Evolutionary conservation across 2,329 filamentous ascomycete species (phyloP).

Genomic region (Trichoderma guizhouense): DNA sequence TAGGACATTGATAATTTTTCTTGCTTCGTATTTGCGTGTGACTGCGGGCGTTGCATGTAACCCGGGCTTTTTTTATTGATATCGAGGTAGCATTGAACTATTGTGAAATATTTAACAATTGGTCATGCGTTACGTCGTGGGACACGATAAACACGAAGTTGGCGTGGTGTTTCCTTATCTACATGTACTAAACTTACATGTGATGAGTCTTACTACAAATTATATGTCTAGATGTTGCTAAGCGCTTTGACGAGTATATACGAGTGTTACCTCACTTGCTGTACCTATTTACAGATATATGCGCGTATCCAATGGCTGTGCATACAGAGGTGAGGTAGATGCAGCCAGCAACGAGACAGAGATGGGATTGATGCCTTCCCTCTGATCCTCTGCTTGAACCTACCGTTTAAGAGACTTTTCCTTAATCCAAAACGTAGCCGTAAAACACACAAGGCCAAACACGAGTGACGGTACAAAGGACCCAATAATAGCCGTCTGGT

Average conservation of each 20-base stretch:
- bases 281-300: neutral
- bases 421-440: constrained; percentile 48
- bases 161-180: neutral
- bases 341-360: neutral
- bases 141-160: neutral
- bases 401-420: constrained; percentile 52
- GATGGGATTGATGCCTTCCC: neutral
- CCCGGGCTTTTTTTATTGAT: neutral
- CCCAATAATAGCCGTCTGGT: constrained; percentile 47
- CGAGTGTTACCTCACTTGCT: neutral
- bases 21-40: neutral
- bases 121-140: neutral
- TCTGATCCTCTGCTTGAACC: neutral
- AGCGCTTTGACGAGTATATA: neutral
- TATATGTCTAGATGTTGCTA: neutral
- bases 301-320: neutral
- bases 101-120: neutral
- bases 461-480: constrained; percentile 40
- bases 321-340: neutral
- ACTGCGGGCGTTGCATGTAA: neutral
- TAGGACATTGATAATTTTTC: neutral
- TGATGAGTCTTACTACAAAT: neutral
- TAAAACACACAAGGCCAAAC: constrained; percentile 38
- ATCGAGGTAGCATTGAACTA: neutral
- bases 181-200: neutral